A percentile compares a stretch with the other conserved stretches of the same genome.
These are phyloP conservation scores for Sclerotiophoma versabilis DNA, from an alignment of 2,329 filamentous ascomycete genomes.

Conservation along the genomic window DNA sequence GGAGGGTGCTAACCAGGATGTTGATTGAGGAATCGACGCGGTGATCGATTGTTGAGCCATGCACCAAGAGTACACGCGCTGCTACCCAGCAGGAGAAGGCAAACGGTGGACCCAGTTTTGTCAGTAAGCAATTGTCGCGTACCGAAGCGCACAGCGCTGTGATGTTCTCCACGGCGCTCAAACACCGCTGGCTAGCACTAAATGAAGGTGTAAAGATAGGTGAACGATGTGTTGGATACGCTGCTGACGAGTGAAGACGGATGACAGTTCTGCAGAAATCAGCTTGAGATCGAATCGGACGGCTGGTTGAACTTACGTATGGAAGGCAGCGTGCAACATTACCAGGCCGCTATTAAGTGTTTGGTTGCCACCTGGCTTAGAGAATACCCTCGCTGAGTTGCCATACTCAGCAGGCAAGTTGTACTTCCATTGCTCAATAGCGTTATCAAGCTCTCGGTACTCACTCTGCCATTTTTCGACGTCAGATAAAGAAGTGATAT, in stretches of 20 bases:
- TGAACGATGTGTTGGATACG: conserved; percentile 87
- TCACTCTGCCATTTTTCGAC: conserved; percentile 89
- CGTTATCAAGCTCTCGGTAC: conserved; percentile 83
- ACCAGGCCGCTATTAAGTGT: conserved; percentile 82
- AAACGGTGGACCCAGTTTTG: conserved; percentile 86
- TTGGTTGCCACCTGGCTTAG: conserved; percentile 66
- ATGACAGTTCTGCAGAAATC: conserved; percentile 71
- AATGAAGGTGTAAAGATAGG: conserved; percentile 90
- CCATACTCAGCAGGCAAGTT: conserved; percentile 82
- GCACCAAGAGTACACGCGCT: conserved; percentile 83
- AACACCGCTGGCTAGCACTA: conserved; percentile 82
- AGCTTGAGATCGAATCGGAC: conserved; percentile 2
- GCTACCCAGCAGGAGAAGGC: conserved; percentile 94
- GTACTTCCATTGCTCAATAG: conserved; percentile 83
- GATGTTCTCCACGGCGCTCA: conserved; percentile 75
- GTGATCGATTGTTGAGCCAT: conserved; percentile 87
- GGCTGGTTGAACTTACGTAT: conserved; percentile 66
- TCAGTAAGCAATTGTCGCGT: conserved; percentile 72
- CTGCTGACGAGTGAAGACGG: conserved; percentile 87
- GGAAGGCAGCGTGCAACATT: conserved; percentile 89
- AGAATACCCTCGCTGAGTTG: conserved; percentile 79
- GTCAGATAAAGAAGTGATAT: conserved; percentile 82
- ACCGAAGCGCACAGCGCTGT: conserved; percentile 80
- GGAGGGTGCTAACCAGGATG: conserved; percentile 81
- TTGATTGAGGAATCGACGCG: conserved; percentile 80